Evolutionary conservation across 495 filamentous ascomycete species (phyloP), one percentile per base, ranked within the genome.

Genomic region (Diplogelasinospora grovesii): DNA sequence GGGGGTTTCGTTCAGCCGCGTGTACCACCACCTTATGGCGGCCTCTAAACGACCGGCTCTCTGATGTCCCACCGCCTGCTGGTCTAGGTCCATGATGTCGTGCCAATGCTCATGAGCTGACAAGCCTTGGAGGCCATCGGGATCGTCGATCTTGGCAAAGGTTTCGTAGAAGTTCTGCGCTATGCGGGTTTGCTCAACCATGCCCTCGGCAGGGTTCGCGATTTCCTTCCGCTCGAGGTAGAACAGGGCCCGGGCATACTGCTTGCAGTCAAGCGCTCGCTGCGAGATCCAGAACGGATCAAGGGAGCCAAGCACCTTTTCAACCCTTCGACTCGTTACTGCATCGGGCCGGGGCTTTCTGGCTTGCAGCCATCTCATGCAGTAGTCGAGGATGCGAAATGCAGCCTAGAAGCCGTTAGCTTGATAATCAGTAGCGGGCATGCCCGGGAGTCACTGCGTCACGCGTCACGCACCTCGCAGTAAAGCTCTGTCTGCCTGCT

Each of bases 41-140:
- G 92, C 87, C n/a, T 86, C 85, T 92, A 89, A 99, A 56, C 89
- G 75, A n/a, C 89, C 90, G 24, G 87, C 85, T 55, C 93, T 96
- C 24, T 82, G 77, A 57, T 97, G 89, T 48, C 89, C 88, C 36
- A 95, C 68, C 23, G 94, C 78, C 51, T 99, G 89, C 53, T 96
- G 89, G 31, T 95, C 85, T 38, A 95, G 77, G 43, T 89, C 81
- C 14, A 96, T n/a, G n/a, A n/a, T n/a, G n/a, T n/a, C 68, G 8
- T 82, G 78, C 36, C n/a, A n/a, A n/a, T 83, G 79, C 18, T 96
- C 61, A 54, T 92, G 80, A 4, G 83, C 78, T 8, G 90, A 95
- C 33, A 99, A 86, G 5, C 92, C 92, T 54, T 95, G 88, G 28
- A 99, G 83, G 1, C 93, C 89, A 60, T 99, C 92, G 1, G 92